Evolutionary conservation across 163 green algal species (phyloP), one percentile per base, ranked within the genome.

Genomic region (Trebouxia gelatinosa): DNA sequence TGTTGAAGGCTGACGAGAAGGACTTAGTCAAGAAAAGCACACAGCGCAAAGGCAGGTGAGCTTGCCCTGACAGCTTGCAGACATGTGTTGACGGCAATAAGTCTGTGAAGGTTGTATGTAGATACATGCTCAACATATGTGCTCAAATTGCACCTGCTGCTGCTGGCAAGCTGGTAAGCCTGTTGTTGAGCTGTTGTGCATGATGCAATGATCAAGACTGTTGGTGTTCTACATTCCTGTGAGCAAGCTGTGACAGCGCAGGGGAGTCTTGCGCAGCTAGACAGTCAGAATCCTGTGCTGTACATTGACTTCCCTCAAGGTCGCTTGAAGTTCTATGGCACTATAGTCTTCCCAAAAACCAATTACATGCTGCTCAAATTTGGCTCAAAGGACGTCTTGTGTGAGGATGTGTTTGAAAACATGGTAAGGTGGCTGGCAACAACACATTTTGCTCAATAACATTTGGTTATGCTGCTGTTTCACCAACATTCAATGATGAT

Each of bases 331-430:
- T 85, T 97, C 54, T 82, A 87, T 39, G 94, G 94, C 43, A 94
- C 88, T 1, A 82, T 97, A 17, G 80, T 92, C 16, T 95, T 95
- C 74, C 91, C 93, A 7, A 83, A 80, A 2, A 93, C 92, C 81
- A 93, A 92, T 79, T 97, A 96, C 85, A 78, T 93, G 77, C 81
- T 91, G 72, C 82, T 96, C 32, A 86, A 85, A 31, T 66, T 94
- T 66, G 85, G 82, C 11, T 32, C 75, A 28, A 85, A 83, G 78
- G 80, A 90, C 13, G 85, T 93, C 35, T 78, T 96, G 54, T 93
- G 89, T 38, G 94, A 98, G 72, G 93, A 98, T 70, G 82, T 96
- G 26, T 93, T 98, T 82, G 94, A 97, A 6, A 94, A 80, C 80
- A 85, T 97, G 91, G 91, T 95, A 74, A n/a, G 87, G n/a, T n/a